Conservation (phyloP, 1,284 basidiomycete species). For the Irpex sp. region DNA sequence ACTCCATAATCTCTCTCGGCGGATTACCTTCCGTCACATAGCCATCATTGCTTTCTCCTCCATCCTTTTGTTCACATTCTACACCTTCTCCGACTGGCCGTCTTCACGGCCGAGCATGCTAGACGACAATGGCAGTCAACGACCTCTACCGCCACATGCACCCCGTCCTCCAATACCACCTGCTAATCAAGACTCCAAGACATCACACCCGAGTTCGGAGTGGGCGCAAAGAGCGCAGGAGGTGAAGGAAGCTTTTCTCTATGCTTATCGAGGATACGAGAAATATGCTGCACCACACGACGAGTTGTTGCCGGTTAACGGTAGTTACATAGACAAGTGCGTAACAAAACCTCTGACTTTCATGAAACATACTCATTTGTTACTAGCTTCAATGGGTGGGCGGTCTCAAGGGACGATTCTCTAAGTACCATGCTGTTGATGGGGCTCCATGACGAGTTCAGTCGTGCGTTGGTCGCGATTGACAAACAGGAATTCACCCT, state of each 20-base stretch:
- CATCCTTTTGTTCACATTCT: not conserved
- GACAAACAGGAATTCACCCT: conserved; percentile 55
- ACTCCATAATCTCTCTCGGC: not conserved
- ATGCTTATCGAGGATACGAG: conserved; percentile 64
- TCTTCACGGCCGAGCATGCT: not conserved
- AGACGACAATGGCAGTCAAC: not conserved
- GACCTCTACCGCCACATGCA: not conserved
- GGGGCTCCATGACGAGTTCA: conserved; percentile 78
- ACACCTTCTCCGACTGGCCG: not conserved
- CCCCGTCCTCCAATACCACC: not conserved
- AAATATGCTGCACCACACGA: conserved; percentile 52
- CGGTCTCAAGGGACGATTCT: conserved; percentile 77
- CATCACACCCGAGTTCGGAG: not conserved
- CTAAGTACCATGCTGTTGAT: conserved; percentile 90
- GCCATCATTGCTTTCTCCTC: not conserved
- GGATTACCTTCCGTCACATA: not conserved
- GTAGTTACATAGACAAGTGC: conserved; percentile 48
- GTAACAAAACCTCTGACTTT: not conserved
- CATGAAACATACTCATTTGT: not conserved
- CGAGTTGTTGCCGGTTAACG: conserved; percentile 53
- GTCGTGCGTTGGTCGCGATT: conserved; percentile 69
- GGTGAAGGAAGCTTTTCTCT: conserved; percentile 56
- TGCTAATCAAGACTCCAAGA: not conserved
- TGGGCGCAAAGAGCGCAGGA: conserved; percentile 52
- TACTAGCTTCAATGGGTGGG: conserved; percentile 80